Base-by-base conservation (phyloP, 2,329 filamentous ascomycete genomes). In the Exophiala spinifera region DNA sequence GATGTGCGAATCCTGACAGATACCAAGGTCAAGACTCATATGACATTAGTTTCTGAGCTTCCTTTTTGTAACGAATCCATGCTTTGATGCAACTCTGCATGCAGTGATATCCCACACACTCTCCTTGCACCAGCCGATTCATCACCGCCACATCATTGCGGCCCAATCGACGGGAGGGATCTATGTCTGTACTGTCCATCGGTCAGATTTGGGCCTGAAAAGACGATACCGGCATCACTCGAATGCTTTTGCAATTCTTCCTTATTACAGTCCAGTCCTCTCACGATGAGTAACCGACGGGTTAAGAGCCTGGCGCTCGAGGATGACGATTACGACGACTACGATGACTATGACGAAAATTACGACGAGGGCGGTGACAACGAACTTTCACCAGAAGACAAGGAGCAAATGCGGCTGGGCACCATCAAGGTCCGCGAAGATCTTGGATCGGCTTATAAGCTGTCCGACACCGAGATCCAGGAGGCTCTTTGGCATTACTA, bases 401-500 rank as follows among this genome's bases (percentile, higher is more conserved):
- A 71, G 67, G 77, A 79, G 61, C 74, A 80, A 57, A 81, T 95
- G 80, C 78, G 79, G 36, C 71, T 81, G 36, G 86, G 85, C 47
- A 89, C 86, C 1, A 75, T 79, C 36, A 78, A 85, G 60, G 87
- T 95, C 33, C 79, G 82, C 55, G 76, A 77, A 57, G 79, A 80
- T 7, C 76, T 96, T n/a, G 86, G 84, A 5, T 73, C 73, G 60
- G 83, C 81, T 57, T 78, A 86, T 63, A 80, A 78, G 66, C 74
- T 81, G n/a, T 78, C 81, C 4, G 82, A 86, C 56, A 75, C 77
- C 34, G 87, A 96, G 67, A 92, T 96, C 59, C 84, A 95, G 69
- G 92, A 97, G 57, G 82, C 91, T 0, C 73, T 99, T 14, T 97
- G 91, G 90, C 84, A 99, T 72, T 96, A 96, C 71, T 97, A 92